Evolutionary conservation across 2,329 filamentous ascomycete genomes (phyloP).

Genomic region (Xylariaceae sp.): DNA sequence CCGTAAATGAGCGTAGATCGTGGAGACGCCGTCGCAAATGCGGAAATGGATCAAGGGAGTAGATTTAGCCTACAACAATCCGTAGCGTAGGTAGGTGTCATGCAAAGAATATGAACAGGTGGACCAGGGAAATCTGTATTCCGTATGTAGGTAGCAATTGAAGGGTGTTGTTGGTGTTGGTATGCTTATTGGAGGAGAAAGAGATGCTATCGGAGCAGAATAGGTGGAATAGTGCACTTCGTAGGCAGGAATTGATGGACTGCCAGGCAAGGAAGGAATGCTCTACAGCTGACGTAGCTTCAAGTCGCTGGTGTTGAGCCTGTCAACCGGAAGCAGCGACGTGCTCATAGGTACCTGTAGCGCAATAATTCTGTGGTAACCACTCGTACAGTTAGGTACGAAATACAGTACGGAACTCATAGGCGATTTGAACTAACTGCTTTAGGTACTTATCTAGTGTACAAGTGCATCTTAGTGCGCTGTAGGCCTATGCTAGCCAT

Average conservation of each 20-base stretch:
- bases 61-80: neutral
- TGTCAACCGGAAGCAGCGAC: neutral
- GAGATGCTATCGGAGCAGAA: no score
- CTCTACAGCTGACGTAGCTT: neutral
- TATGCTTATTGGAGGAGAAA: no score
- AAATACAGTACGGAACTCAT: no score
- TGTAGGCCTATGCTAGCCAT: no score
- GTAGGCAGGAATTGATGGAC: no score
- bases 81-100: neutral
- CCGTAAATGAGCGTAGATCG: neutral
- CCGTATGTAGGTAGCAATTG: neutral
- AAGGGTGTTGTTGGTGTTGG: no score
- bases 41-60: slow-evolving; percentile 4
- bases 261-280: no score
- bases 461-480: no score
- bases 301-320: neutral
- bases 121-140: neutral
- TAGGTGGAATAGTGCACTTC: no score
- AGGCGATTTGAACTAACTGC: no score
- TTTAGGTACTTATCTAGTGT: no score
- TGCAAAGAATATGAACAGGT: neutral
- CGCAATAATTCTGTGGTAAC: neutral
- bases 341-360: neutral
- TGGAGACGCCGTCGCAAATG: slow-evolving; percentile 13
- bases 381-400: neutral